These are phyloP conservation scores for Paraglomus occultum DNA, from an alignment of 192 early-diverging fungal genomes.

Conservation along the genomic window DNA sequence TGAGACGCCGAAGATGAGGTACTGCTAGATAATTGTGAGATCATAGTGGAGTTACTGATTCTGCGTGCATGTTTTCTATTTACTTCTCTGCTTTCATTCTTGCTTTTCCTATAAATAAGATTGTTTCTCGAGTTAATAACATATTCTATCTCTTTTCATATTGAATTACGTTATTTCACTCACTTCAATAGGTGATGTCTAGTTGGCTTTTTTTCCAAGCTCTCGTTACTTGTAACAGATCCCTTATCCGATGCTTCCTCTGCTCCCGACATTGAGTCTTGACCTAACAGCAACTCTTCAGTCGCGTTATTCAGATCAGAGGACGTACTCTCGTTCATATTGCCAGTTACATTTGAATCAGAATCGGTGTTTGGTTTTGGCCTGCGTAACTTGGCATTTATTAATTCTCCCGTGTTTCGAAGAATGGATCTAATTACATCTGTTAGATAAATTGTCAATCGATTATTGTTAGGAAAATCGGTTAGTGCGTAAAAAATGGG, in stretches of 20 bases:
- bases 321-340: too few relatives aligned
- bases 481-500: too few relatives aligned
- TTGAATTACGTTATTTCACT: neutral
- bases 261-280: neutral
- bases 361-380: too few relatives aligned
- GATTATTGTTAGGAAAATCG: too few relatives aligned
- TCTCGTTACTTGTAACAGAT: conserved; percentile 12
- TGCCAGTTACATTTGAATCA: too few relatives aligned
- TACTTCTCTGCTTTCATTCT: neutral
- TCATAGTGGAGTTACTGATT: too few relatives aligned
- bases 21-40: neutral
- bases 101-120: neutral
- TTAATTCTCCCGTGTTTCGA: conserved; percentile 4
- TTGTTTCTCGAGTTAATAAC: neutral
- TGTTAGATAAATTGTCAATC: neutral
- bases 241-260: conserved; percentile 18
- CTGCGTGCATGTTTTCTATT: neutral
- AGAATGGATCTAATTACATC: conserved; percentile 8
- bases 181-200: neutral
- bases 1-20: neutral
- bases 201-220: neutral
- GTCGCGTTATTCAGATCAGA: too few relatives aligned
- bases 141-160: neutral
- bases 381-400: neutral
- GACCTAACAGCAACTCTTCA: too few relatives aligned